Evolutionary conservation across 2,329 filamentous ascomycete species (phyloP).

Genomic region (Colletotrichum zoysiae): DNA sequence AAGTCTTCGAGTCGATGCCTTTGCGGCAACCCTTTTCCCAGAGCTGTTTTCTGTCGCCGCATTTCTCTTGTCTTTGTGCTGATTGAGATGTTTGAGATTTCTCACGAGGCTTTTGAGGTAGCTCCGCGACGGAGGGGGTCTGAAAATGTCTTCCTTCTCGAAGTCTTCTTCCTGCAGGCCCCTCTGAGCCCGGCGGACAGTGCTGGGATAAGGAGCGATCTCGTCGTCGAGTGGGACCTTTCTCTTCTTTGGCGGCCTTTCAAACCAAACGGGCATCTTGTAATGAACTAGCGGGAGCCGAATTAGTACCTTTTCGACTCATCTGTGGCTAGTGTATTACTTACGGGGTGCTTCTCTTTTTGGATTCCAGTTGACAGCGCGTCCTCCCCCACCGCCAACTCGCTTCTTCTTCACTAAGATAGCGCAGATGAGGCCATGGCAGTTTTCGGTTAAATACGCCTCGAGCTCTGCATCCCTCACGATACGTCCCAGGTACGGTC

Average conservation of each 20-base stretch:
- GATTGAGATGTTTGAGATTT: neutral
- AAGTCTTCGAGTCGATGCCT: neutral
- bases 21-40: neutral
- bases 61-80: too few species aligned
- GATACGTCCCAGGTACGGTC: slow-evolving; percentile 6
- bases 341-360: slow-evolving; percentile 4
- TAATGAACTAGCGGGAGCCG: neutral
- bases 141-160: neutral
- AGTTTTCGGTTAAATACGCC: neutral
- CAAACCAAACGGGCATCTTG: slow-evolving; percentile 13
- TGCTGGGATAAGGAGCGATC: neutral
- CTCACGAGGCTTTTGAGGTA: neutral
- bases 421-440: slow-evolving; percentile 9
- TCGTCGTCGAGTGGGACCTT: neutral
- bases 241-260: neutral
- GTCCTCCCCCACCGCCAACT: neutral
- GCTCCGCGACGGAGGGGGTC: neutral
- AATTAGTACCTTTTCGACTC: neutral
- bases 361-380: slow-evolving; percentile 8
- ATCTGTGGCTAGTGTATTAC: neutral
- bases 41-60: neutral
- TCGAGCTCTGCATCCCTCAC: slow-evolving; percentile 1
- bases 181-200: neutral
- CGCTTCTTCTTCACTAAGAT: neutral
- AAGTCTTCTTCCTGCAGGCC: neutral